These are phyloP conservation scores for Teunomyces panamensis DNA, from an alignment of 805 yeast species.

Conservation along the genomic window DNA sequence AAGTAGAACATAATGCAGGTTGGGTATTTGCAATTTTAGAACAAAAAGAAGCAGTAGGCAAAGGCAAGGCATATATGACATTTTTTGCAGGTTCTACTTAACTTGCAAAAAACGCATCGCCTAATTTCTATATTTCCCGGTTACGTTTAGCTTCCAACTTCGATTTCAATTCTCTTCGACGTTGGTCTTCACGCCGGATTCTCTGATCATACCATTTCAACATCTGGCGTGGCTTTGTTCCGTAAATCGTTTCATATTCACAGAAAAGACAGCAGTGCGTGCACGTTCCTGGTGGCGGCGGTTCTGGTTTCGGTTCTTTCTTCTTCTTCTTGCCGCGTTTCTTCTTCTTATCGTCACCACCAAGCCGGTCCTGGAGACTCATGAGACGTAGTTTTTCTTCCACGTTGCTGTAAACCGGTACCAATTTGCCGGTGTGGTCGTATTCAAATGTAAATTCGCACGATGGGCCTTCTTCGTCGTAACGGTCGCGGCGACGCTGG, in stretches of 20 bases:
- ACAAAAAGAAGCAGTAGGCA: too few relatives aligned
- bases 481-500: conserved; percentile 2
- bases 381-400: conserved; percentile 36
- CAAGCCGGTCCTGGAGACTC: conserved; percentile 19
- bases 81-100: too few relatives aligned
- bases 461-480: conserved; percentile 33
- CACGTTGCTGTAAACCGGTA: conserved; percentile 39
- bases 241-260: conserved; percentile 51
- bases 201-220: conserved; percentile 48
- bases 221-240: conserved; percentile 48
- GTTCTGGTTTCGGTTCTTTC: conserved; percentile 8
- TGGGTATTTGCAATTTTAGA: neutral
- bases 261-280: conserved; percentile 44
- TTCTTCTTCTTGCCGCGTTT: conserved; percentile 21
- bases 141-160: conserved; percentile 24
- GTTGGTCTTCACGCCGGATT: conserved; percentile 21
- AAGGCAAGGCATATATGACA: too few relatives aligned
- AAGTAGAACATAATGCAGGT: neutral
- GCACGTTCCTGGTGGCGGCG: conserved; percentile 1
- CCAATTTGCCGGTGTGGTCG: conserved; percentile 37
- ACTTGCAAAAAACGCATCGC: too few relatives aligned
- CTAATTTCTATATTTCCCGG: too few relatives aligned
- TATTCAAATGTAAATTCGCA: conserved; percentile 47
- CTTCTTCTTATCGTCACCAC: conserved; percentile 10
- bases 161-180: conserved; percentile 33